These are phyloP conservation scores for Aspergillus uvarum DNA, from an alignment of 2,329 filamentous ascomycete species.

Conservation along the genomic window DNA sequence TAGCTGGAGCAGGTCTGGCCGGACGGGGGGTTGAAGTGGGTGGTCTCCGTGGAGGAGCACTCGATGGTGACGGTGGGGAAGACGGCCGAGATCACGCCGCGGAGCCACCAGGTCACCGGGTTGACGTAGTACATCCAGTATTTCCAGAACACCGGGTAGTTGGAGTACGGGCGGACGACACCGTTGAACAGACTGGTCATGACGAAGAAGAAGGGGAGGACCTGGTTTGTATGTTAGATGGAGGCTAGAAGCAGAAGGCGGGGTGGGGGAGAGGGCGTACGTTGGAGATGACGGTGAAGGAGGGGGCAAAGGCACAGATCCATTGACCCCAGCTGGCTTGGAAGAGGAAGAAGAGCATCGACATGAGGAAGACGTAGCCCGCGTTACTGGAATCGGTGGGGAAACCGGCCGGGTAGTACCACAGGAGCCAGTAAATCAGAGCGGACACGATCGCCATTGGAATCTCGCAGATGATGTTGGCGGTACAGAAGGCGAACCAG, in stretches of 20 bases:
- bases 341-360: constrained; percentile 74
- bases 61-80: constrained; percentile 53
- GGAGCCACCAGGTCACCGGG: constrained; percentile 70
- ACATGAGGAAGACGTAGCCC: constrained; percentile 78
- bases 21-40: constrained; percentile 64
- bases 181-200: constrained; percentile 76
- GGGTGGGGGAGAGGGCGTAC: constrained; percentile 13
- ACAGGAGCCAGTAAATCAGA: constrained; percentile 69
- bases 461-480: constrained; percentile 71
- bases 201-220: constrained; percentile 78
- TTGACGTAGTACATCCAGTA: constrained; percentile 71
- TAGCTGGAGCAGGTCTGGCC: constrained; percentile 66
- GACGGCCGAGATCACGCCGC: constrained; percentile 66
- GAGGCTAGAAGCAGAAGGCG: too few relatives aligned
- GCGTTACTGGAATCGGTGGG: constrained; percentile 63
- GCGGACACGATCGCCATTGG: constrained; percentile 65
- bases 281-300: constrained; percentile 75
- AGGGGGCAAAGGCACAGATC: constrained; percentile 79
- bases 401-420: constrained; percentile 75
- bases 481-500: constrained; percentile 73
- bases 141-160: constrained; percentile 68
- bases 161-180: constrained; percentile 66
- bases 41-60: constrained; percentile 59
- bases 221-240: constrained; percentile 28
- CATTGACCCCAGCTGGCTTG: constrained; percentile 75